Base-by-base conservation (phyloP, 257 asterid species). In the Gentiana straminea region DNA sequence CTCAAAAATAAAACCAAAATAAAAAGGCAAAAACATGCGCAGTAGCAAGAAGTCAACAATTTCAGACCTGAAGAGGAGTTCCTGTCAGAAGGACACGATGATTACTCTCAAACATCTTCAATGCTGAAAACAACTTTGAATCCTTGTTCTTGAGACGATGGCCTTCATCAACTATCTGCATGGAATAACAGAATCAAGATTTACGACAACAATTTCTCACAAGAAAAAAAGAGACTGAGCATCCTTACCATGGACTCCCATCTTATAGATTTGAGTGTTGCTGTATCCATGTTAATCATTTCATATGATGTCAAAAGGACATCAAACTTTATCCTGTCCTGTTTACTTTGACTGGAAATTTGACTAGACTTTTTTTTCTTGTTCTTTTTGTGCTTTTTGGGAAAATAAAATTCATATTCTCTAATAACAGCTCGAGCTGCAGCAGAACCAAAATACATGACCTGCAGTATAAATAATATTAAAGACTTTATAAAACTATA, bases 61-160 rank as follows among this genome's bases (percentile, higher is more conserved):
- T 36, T 13, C 71, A 72, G 57, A 85, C 98, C 95, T 92, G 98
- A 67, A 92, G 98, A 49, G 98, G 98, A 54, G 98, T 92, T 66
- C 98, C 98, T 62, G 98, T 92, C 75, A 92, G 69, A 69, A 92
- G 97, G 64, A 74, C 82, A 66, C 98, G 95, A 68, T 92, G 98
- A 62, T 84, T 77, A 79, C 76, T 83, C 48, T 79, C 74, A 72
- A 81, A 88, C 80, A 83, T 95, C 77, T 75, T 88, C 84, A 92
- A 59, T 45, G 79, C 60, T 67, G 81, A 75, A 73, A 92, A 92
- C 70, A 92, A 71, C 77, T 92, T 92, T 48, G 97, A 92, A 65
- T 92, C 98, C 84, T 92, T 92, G 75, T 92, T 92, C 78, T 92
- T 92, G 5, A 92, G 84, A 59, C 98, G 94, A 59, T 92, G 98